Evolutionary conservation across 345 rosid genomes (phyloP).

Genomic region (Nasturtium officinale): DNA sequence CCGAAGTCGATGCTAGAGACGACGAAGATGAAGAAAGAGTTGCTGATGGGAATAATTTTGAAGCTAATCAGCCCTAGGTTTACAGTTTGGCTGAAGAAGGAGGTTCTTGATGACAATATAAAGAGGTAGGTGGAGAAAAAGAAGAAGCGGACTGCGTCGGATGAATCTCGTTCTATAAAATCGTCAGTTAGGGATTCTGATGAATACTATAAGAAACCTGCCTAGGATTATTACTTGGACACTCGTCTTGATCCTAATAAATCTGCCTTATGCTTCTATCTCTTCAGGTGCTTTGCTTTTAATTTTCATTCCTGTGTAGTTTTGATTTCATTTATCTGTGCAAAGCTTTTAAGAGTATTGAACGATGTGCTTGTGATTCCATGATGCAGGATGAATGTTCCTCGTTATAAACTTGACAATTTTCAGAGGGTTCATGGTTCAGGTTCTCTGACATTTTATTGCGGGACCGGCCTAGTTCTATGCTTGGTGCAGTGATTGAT

Average conservation of each 20-base stretch:
- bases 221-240: slow-evolving; percentile 85
- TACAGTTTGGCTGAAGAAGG: slow-evolving; percentile 56
- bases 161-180: slow-evolving; percentile 50
- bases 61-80: slow-evolving; percentile 25
- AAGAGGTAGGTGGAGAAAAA: slow-evolving; percentile 48
- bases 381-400: slow-evolving; percentile 81
- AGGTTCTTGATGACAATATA: slow-evolving; percentile 38
- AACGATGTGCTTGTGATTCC: background rate
- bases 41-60: slow-evolving; percentile 2
- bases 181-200: slow-evolving; percentile 53
- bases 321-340: background rate
- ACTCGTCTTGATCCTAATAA: slow-evolving; percentile 85
- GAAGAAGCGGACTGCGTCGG: slow-evolving; percentile 43
- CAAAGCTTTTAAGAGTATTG: background rate
- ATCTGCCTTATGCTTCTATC: slow-evolving; percentile 77
- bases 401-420: slow-evolving; percentile 63
- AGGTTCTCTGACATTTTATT: slow-evolving; percentile 45
- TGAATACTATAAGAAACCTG: slow-evolving; percentile 50
- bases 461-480: slow-evolving; percentile 43
- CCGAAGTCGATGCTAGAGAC: slow-evolving; percentile 29
- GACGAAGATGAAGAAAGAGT: slow-evolving; percentile 50
- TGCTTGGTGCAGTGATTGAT: slow-evolving; percentile 68
- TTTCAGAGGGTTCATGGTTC: slow-evolving; percentile 45
- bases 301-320: background rate
- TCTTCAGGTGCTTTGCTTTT: slow-evolving; percentile 60